Evolutionary conservation across 768 basidiomycete genomes (phyloP), one percentile per base, ranked within the genome.

Genomic region (Collybia sp.): DNA sequence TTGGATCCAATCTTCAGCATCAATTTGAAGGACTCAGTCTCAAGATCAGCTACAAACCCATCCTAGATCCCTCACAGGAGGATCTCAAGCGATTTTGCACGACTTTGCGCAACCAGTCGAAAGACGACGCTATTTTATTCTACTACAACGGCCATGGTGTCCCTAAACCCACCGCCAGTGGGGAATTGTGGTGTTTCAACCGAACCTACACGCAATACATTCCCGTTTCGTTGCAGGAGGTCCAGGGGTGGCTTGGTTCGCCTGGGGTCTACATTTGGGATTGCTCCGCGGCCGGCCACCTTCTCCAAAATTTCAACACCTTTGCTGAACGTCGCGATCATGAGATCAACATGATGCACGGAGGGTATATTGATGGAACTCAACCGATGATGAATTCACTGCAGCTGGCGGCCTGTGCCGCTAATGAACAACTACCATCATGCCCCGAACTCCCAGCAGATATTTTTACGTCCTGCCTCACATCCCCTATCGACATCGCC

Each of bases 71-170:
- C 8, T 91, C 91, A 1, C 83, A 93, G 51, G 94, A 97, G 57
- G 95, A 98, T 55, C 75, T 95, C 33, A 87, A 88, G 59, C 83
- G 88, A 46, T 88, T 92, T 53, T 96, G 93, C 58, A 73, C 82
- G 46, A 82, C 76, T 16, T 66, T 95, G 34, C 83, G 96, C 45
- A 90, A 87, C 57, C 80, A 84, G 42, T 93, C 95, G 1, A 92
- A 93, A 62, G 88, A 93, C 32, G 96, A 99, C 58, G 85, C 96
- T 2, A 84, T 92, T 6, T 71, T 97, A 20, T 95, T 98, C 66
- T 92, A 98, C 66, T 99, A 98, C 68, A 99, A 98, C 53, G 96
- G 96, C 2, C 96, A 98, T 51, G 96, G 96, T 17, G 96, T 99
- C 16, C 95, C 95, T 2, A 94, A 91, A 58, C 96, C 96, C 10